These are phyloP conservation scores for Leptographium lundbergii DNA, from an alignment of 2,329 filamentous ascomycete species.

Conservation along the genomic window DNA sequence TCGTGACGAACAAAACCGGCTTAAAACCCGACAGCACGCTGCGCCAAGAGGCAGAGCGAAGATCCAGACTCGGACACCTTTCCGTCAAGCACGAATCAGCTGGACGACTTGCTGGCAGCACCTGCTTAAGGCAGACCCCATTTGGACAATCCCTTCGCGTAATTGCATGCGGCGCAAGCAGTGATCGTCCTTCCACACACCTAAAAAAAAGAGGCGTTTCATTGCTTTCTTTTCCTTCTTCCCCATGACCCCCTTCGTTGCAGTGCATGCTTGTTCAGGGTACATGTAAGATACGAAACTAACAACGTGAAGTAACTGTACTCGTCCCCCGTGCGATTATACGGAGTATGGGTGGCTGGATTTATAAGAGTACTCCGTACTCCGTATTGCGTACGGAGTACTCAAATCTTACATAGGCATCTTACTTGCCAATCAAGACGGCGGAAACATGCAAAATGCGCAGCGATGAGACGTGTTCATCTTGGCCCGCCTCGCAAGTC, in stretches of 20 bases:
- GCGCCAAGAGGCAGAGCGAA: background rate
- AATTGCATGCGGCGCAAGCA: no score
- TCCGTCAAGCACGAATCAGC: background rate
- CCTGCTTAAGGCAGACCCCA: background rate
- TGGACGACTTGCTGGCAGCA: background rate
- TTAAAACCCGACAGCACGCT: background rate
- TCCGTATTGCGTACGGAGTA: background rate
- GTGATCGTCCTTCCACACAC: background rate
- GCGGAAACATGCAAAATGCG: background rate
- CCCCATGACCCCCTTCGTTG: background rate
- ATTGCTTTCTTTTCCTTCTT: background rate
- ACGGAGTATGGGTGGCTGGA: no score
- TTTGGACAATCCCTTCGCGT: background rate
- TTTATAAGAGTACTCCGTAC: background rate
- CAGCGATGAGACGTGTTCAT: no score
- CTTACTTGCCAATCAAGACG: no score
- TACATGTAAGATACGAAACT: no score
- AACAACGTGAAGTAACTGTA: no score
- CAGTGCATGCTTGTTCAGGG: no score
- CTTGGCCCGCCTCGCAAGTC: no score
- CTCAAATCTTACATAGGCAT: no score
- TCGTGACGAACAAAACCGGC: background rate
- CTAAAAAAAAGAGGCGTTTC: background rate
- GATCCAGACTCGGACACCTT: background rate
- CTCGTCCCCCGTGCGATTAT: no score